Evolutionary conservation across 257 asterid species (phyloP).

Genomic region (Cynanchum wilfordii): DNA sequence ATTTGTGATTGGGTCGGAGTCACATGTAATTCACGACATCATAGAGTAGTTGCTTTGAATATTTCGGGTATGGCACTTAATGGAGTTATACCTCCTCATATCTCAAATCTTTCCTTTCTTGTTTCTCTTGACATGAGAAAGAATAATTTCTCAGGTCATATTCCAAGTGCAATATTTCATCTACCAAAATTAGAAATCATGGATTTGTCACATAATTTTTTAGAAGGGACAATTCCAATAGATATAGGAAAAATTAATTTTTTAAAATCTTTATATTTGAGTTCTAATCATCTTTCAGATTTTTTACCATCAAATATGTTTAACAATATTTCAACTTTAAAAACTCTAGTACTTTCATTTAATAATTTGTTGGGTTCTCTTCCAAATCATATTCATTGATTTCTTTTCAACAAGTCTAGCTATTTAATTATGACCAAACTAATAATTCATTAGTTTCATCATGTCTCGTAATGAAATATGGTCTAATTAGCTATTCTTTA

Average conservation of each 20-base stretch:
- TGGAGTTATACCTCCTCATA: not conserved
- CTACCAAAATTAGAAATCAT: not conserved
- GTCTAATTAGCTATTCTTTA: too few relatives aligned
- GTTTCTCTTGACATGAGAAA: slow-evolving; percentile 8
- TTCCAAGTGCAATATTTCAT: slow-evolving; percentile 7
- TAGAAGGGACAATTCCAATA: slow-evolving; percentile 9
- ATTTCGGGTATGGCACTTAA: not conserved
- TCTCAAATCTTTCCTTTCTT: not conserved
- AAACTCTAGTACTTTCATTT: not conserved
- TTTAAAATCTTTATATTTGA: slow-evolving; percentile 20
- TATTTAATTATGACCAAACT: too few relatives aligned
- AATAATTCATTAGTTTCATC: too few relatives aligned
- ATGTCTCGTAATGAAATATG: too few relatives aligned
- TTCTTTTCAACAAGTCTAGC: too few relatives aligned
- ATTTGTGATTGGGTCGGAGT: slow-evolving; percentile 16
- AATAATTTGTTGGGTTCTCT: slow-evolving; percentile 5
- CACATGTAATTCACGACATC: not conserved
- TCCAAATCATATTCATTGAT: slow-evolving; percentile 11
- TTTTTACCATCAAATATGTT: slow-evolving; percentile 10
- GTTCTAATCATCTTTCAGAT: slow-evolving; percentile 13
- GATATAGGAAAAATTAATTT: slow-evolving; percentile 11
- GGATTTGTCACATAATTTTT: not conserved
- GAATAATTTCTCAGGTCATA: slow-evolving; percentile 20
- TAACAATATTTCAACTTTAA: slow-evolving; percentile 14
- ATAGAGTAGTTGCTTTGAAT: slow-evolving; percentile 6